A percentile compares a stretch with the other conserved stretches of the same genome.
Conservation (phyloP, 306 rosid genomes). For the Macrotyloma uniflorum region DNA sequence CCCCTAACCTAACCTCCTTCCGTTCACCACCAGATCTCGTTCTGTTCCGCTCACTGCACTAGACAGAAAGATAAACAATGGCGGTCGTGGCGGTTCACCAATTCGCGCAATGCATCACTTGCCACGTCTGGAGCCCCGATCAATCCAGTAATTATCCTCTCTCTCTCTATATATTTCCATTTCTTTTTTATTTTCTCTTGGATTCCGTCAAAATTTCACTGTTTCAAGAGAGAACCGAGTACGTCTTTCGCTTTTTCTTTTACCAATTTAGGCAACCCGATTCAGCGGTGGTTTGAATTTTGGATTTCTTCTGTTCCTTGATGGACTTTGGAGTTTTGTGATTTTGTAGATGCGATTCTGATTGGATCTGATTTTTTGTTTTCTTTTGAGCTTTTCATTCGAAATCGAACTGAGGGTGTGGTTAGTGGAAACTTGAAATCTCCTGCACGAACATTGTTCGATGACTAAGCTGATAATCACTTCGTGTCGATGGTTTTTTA, state of each 20-base stretch:
- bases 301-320: not conserved
- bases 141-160: constrained; percentile 61
- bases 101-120: constrained; percentile 82
- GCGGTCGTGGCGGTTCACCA: constrained; percentile 74
- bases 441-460: not conserved
- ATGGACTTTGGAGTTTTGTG: not conserved
- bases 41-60: not conserved
- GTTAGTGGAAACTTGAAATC: not conserved
- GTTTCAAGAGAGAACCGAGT: not conserved
- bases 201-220: constrained; percentile 9
- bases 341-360: constrained; percentile 13
- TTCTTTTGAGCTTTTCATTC: not conserved
- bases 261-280: not conserved
- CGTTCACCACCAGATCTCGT: constrained; percentile 30
- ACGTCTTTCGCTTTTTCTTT: not conserved
- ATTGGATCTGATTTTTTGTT: constrained; percentile 23
- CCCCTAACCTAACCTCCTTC: not conserved
- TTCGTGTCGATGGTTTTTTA: not conserved
- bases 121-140: constrained; percentile 96
- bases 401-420: not conserved
- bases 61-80: constrained; percentile 43
- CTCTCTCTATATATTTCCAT: not conserved
- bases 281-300: not conserved
- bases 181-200: constrained; percentile 20
- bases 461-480: not conserved